Percentiles rank a stretch among this genome's conserved stretches.
Conservation (phyloP, 331 rosid genomes). For the Arachis monticola region DNA sequence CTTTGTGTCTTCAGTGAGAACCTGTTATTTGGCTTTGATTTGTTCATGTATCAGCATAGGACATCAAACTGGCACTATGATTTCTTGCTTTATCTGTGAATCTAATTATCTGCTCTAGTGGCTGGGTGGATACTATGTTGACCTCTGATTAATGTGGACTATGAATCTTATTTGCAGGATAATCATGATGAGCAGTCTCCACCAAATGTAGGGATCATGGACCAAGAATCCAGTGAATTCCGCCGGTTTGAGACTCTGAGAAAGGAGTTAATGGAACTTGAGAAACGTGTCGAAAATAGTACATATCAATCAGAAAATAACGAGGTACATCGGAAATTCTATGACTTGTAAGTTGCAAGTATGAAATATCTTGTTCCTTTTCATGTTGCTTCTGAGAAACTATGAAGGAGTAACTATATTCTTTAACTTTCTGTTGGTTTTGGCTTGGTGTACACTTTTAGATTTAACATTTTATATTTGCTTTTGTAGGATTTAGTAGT, state of each 20-base stretch:
- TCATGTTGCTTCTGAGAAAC: slow-evolving; percentile 12
- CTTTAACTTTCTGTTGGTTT: slow-evolving; percentile 9
- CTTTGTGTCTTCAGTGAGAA: not conserved
- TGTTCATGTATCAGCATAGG: slow-evolving; percentile 23
- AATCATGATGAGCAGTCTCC: slow-evolving; percentile 57
- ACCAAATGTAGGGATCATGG: slow-evolving; percentile 52
- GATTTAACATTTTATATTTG: slow-evolving; percentile 33
- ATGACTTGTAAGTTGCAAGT: slow-evolving; percentile 3
- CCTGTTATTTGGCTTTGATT: slow-evolving; percentile 7
- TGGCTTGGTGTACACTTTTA: slow-evolving; percentile 11
- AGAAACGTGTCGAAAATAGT: slow-evolving; percentile 79
- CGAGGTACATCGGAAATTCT: slow-evolving; percentile 54
- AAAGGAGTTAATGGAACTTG: slow-evolving; percentile 88
- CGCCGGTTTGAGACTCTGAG: slow-evolving; percentile 82
- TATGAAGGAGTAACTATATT: not conserved
- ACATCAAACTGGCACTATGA: slow-evolving; percentile 9
- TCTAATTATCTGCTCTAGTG: slow-evolving; percentile 23
- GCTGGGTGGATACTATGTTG: slow-evolving; percentile 33
- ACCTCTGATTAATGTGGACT: slow-evolving; percentile 29
- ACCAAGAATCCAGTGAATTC: slow-evolving; percentile 70
- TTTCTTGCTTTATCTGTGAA: slow-evolving; percentile 29
- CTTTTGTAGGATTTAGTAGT: slow-evolving; percentile 58
- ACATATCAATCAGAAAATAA: slow-evolving; percentile 73
- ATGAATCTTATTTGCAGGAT: slow-evolving; percentile 61
- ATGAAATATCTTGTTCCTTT: slow-evolving; percentile 17